Percentiles rank a stretch among this genome's conserved stretches.
These are phyloP conservation scores for Boletus rex-veris DNA, from an alignment of 768 basidiomycete species.

Conservation along the genomic window DNA sequence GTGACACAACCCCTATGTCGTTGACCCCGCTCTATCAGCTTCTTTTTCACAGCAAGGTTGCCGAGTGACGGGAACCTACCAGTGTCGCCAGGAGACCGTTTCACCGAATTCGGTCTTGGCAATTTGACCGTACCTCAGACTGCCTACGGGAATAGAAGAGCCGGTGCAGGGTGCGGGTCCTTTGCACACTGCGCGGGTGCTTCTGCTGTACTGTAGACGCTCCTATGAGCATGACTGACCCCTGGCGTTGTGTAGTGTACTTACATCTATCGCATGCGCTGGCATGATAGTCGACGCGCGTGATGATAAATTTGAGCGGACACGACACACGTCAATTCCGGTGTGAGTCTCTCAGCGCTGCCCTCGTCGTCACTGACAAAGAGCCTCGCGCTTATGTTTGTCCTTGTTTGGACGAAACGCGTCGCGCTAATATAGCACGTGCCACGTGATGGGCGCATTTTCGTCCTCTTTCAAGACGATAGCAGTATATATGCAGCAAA, in stretches of 20 bases:
- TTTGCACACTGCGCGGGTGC: conserved; percentile 64
- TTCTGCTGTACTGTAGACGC: conserved; percentile 64
- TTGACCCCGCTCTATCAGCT: conserved; percentile 12
- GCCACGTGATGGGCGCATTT: too few relatives aligned
- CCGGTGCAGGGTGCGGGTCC: conserved; percentile 59
- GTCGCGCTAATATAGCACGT: conserved; percentile 11
- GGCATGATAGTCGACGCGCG: conserved; percentile 8
- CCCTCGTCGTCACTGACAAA: not conserved
- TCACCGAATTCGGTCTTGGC: conserved; percentile 48
- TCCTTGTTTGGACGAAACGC: conserved; percentile 21
- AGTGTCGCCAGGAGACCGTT: conserved; percentile 73
- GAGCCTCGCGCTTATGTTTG: conserved; percentile 12
- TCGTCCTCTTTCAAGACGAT: too few relatives aligned
- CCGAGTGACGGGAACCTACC: conserved; percentile 40
- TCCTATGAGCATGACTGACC: conserved; percentile 6
- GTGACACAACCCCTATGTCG: conserved; percentile 67
- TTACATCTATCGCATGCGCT: conserved; percentile 32
- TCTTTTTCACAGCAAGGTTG: conserved; percentile 13
- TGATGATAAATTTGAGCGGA: not conserved
- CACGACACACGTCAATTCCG: not conserved
- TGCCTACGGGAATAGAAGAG: conserved; percentile 48
- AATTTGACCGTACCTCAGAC: conserved; percentile 62
- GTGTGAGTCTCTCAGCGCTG: not conserved
- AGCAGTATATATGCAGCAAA: too few relatives aligned
- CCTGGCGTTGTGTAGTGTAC: not conserved